A percentile compares a stretch with the other conserved stretches of the same genome.
These are phyloP conservation scores for Magnaporthiopsis incrustans DNA, from an alignment of 2,329 filamentous ascomycete genomes.

Conservation along the genomic window DNA sequence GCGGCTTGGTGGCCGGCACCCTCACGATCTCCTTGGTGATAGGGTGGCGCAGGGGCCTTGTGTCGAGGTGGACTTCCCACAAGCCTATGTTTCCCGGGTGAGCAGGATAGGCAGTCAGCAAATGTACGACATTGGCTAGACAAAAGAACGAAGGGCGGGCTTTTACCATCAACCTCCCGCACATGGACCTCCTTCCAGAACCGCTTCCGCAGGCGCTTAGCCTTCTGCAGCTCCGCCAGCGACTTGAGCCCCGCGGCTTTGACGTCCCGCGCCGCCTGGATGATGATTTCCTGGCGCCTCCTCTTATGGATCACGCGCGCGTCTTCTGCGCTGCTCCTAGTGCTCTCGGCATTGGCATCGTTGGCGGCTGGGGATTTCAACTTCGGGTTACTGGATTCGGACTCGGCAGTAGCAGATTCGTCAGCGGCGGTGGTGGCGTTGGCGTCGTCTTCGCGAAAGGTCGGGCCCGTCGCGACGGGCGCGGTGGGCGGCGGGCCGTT, in stretches of 20 bases:
- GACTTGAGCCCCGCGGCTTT: conserved; percentile 23
- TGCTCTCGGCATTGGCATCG: background rate
- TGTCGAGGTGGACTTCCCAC: conserved; percentile 66
- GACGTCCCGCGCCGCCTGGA: conserved; percentile 41
- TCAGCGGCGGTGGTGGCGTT: conserved; percentile 18
- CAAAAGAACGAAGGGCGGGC: background rate
- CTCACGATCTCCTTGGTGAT: conserved; percentile 63
- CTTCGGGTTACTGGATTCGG: background rate
- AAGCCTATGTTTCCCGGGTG: conserved; percentile 23
- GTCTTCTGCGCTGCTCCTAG: background rate
- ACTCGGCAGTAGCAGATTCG: conserved; percentile 18
- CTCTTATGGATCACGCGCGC: conserved; percentile 39
- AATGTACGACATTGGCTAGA: background rate
- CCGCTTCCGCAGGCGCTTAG: conserved; percentile 51
- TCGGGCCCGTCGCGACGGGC: conserved; percentile 24
- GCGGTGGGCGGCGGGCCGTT: conserved; percentile 52
- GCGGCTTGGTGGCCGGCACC: conserved; percentile 66
- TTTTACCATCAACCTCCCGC: conserved; percentile 54
- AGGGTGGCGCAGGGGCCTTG: conserved; percentile 69
- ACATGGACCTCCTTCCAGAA: conserved; percentile 87
- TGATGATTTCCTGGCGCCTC: conserved; percentile 45
- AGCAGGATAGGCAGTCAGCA: too few species aligned
- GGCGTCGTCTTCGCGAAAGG: background rate
- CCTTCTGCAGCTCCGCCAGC: conserved; percentile 15
- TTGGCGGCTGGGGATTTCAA: background rate